Percentiles rank a stretch among this genome's conserved stretches.
phyloP scores from a whole-genome alignment of 164 flowering plant species.

The Sedum album region DNA sequence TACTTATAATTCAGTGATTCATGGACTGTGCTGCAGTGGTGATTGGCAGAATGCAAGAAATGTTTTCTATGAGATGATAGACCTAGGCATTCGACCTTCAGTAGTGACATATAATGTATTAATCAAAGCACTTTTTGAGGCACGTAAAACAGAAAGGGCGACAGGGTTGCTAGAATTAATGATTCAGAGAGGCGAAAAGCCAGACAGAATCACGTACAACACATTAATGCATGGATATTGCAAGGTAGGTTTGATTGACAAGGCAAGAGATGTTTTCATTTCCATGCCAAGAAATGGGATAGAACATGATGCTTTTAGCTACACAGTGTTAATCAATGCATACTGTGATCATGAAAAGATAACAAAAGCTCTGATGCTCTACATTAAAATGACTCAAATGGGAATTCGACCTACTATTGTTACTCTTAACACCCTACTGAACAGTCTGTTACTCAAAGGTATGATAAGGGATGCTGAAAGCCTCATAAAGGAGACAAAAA shows the following conservation, averaged over 20 bases:
- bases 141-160: neutral
- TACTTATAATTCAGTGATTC: slow-evolving; percentile 2
- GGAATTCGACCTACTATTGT: slow-evolving; percentile 1
- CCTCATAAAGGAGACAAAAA: neutral
- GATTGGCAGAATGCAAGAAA: slow-evolving; percentile 1
- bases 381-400: neutral
- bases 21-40: neutral
- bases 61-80: slow-evolving; percentile 1
- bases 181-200: slow-evolving; percentile 3
- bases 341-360: neutral
- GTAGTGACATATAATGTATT: neutral
- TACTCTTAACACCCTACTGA: neutral
- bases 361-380: neutral
- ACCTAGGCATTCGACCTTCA: neutral
- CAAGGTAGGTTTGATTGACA: neutral
- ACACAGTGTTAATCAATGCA: neutral
- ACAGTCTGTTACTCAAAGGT: neutral
- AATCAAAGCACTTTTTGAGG: neutral
- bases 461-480: neutral
- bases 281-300: neutral
- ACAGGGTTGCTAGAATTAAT: neutral
- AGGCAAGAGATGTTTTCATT: neutral
- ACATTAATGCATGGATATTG: slow-evolving; percentile 5
- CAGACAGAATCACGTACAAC: neutral
- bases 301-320: neutral